Conservation (phyloP, 140 eudicot genomes). For the Bidens hawaiensis region DNA sequence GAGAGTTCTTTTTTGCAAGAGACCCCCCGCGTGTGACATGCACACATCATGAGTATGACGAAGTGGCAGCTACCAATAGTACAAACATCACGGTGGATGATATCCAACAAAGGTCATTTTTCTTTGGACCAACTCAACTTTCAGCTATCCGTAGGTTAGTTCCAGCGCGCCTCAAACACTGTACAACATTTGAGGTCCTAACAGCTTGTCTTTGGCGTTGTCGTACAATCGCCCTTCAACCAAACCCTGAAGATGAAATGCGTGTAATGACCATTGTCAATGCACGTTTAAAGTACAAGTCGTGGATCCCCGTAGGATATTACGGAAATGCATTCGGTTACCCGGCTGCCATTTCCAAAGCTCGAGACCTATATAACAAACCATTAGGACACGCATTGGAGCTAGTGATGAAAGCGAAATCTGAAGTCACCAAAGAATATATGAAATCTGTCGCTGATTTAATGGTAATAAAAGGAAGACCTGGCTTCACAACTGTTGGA, state of each 20-base stretch:
- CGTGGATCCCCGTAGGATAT: neutral
- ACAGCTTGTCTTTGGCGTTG: neutral
- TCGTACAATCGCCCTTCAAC: neutral
- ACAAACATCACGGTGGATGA: neutral
- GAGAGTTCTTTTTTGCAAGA: constrained; percentile 10
- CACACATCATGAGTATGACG: neutral
- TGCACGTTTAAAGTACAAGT: neutral
- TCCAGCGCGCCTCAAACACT: neutral
- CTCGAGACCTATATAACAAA: constrained; percentile 5
- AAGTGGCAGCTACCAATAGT: neutral
- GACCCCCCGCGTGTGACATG: constrained; percentile 2
- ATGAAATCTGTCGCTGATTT: neutral
- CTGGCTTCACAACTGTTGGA: neutral
- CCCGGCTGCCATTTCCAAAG: constrained; percentile 2
- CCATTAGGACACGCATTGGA: constrained; percentile 2
- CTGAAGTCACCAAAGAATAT: neutral
- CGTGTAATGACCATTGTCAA: neutral
- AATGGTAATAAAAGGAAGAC: neutral
- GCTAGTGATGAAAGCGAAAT: neutral
- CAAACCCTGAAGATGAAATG: neutral
- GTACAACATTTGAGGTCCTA: neutral
- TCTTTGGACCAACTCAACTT: constrained; percentile 5
- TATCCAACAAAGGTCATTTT: neutral
- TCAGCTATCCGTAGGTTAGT: constrained; percentile 8
- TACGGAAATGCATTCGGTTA: neutral